These are phyloP conservation scores for Dunaliella primolecta DNA, from an alignment of 139 green algal genomes.

Conservation along the genomic window DNA sequence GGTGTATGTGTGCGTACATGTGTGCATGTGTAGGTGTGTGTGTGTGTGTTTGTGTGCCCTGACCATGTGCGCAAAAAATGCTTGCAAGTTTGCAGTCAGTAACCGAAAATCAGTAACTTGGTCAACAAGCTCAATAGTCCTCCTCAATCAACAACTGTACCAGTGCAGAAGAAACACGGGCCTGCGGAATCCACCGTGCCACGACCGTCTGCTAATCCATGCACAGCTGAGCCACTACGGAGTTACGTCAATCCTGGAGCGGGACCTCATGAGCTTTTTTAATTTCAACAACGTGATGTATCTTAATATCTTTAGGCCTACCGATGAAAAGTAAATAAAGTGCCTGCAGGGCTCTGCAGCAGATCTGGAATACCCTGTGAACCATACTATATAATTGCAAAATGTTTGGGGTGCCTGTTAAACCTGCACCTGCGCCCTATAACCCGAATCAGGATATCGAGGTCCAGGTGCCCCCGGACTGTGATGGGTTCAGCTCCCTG, in stretches of 20 bases:
- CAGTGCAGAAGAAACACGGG: too few species aligned
- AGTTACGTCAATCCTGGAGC: background rate
- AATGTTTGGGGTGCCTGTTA: slow-evolving; percentile 42
- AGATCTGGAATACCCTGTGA: too few species aligned
- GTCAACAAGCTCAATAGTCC: background rate
- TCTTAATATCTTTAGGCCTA: background rate
- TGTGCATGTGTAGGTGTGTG: background rate
- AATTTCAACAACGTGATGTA: background rate
- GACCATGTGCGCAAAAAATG: too few species aligned
- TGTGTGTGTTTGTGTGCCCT: background rate
- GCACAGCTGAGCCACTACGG: background rate
- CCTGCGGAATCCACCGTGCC: too few species aligned
- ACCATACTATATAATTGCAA: too few species aligned
- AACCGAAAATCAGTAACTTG: background rate
- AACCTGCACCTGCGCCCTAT: slow-evolving; percentile 22
- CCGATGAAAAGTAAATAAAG: too few species aligned
- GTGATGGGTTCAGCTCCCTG: slow-evolving; percentile 83
- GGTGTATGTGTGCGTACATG: background rate
- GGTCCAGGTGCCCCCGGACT: slow-evolving; percentile 50
- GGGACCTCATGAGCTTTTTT: background rate
- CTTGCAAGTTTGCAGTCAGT: background rate
- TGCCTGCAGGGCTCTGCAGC: too few species aligned
- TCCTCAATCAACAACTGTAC: too few species aligned
- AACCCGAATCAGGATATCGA: slow-evolving; percentile 86
- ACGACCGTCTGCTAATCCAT: too few species aligned